Evolutionary conservation across 768 basidiomycete species (phyloP).

Genomic region (Leccinum variicolor): DNA sequence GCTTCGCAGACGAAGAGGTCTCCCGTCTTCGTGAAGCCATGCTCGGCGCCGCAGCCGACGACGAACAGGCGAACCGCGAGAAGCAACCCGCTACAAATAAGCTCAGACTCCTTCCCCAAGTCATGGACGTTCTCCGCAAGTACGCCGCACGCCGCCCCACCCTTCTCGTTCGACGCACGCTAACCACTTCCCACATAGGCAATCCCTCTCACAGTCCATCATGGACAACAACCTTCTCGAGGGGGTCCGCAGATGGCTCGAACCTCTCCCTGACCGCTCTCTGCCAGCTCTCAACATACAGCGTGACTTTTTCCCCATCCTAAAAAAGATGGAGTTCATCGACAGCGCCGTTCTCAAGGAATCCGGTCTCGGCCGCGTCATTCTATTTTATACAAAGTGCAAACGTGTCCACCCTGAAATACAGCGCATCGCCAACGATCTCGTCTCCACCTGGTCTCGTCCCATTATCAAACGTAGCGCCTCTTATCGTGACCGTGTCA

Average conservation of each 20-base stretch:
- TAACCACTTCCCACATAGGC: slow-evolving; percentile 41
- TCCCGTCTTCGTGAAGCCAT: slow-evolving; percentile 85
- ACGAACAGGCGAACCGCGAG: slow-evolving; percentile 74
- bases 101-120: slow-evolving; percentile 79
- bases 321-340: slow-evolving; percentile 89
- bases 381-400: slow-evolving; percentile 95
- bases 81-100: slow-evolving; percentile 84
- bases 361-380: slow-evolving; percentile 81
- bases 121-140: slow-evolving; percentile 93
- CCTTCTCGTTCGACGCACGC: not conserved
- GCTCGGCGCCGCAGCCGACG: slow-evolving; percentile 82
- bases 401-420: slow-evolving; percentile 85
- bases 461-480: slow-evolving; percentile 90
- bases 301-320: slow-evolving; percentile 78
- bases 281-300: slow-evolving; percentile 96
- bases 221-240: slow-evolving; percentile 93
- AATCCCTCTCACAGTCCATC: slow-evolving; percentile 85
- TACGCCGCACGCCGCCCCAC: slow-evolving; percentile 33
- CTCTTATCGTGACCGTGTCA: slow-evolving; percentile 70
- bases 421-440: slow-evolving; percentile 73
- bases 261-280: slow-evolving; percentile 89
- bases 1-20: slow-evolving; percentile 88
- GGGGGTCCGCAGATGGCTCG: slow-evolving; percentile 87
- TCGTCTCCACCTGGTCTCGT: slow-evolving; percentile 84
- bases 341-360: slow-evolving; percentile 89